phyloP scores from a whole-genome alignment of 2,329 filamentous ascomycete genomes.

The Trichoderma endophyticum region DNA sequence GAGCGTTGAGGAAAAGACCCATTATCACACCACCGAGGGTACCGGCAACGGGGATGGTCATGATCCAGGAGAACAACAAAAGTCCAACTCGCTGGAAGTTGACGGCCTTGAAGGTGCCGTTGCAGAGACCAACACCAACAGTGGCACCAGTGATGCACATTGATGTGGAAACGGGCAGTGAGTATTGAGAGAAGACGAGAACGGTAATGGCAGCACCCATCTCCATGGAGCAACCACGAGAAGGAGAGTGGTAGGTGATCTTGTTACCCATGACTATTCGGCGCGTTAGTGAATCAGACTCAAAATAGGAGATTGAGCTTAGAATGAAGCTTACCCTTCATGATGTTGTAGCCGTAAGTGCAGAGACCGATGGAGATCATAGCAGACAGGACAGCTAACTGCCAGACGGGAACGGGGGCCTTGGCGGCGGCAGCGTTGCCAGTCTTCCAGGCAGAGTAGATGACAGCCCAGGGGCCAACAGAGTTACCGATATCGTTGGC shows the following conservation, averaged over 20 bases:
- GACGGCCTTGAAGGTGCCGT: conserved; percentile 67
- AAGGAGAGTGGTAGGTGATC: conserved; percentile 65
- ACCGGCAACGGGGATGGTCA: conserved; percentile 44
- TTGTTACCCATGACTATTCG: conserved; percentile 72
- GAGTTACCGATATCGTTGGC: conserved; percentile 75
- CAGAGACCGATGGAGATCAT: conserved; percentile 65
- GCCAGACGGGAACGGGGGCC: conserved; percentile 69
- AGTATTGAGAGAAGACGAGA: conserved; percentile 71
- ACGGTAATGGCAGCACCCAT: conserved; percentile 76
- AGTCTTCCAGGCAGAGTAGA: conserved; percentile 65
- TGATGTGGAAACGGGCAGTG: conserved; percentile 71
- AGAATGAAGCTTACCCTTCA: conserved; percentile 60
- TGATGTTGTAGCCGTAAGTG: conserved; percentile 81
- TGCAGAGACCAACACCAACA: conserved; percentile 74
- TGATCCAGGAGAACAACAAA: conserved; percentile 60
- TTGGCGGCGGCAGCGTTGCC: conserved; percentile 60
- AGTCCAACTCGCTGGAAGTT: conserved; percentile 73
- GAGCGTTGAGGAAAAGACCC: conserved; percentile 41
- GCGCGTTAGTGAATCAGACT: not conserved
- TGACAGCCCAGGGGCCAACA: conserved; percentile 66
- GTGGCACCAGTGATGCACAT: conserved; percentile 81
- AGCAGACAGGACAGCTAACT: conserved; percentile 65
- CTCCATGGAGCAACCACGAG: conserved; percentile 67
- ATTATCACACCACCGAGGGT: conserved; percentile 41
- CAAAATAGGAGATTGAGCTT: not conserved